Base-by-base conservation (phyloP, 1,284 basidiomycete genomes). In the Tetrapyrgos nigripes region DNA sequence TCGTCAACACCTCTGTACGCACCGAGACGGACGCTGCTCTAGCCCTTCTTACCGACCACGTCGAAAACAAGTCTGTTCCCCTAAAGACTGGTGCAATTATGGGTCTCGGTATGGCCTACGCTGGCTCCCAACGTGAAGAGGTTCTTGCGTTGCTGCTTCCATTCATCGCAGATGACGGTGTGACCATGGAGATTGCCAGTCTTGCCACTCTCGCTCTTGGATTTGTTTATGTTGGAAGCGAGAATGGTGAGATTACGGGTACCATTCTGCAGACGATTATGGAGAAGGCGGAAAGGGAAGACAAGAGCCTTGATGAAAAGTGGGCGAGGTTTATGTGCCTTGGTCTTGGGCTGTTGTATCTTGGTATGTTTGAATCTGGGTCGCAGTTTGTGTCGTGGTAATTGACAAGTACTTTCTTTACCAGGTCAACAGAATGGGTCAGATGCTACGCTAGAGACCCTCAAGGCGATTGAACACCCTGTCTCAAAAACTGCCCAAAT, bases 191-290 rank as follows among this genome's bases (percentile, higher is more conserved):
- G 73, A 88, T 99, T 26, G 89, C 91, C 0, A 86, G 92, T 43
- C 83, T 98, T 62, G 88, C 96, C 21, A 89, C 96, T 0, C 82
- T 99, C 23, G 87, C 96, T 0, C 84, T 98, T 19, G 97, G 97
- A 2, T 97, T 98, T 74, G 90, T 98, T 59, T 98, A 95, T 71
- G 96, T 97, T 33, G 97, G 97, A 24, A 96, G 94, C 67, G 94
- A 92, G 55, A 93, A 98, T 68, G 97, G 96, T 21, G 97, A 99
- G 66, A 89, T 98, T 24, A 91, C 94, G 2, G 89, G 89, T 58
- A 89, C 91, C 0, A 96, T 99, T 57, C 76, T 98, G 69, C 96
- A 98, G 77, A 91, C 93, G 5, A 76, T 99, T 71, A 97, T 98
- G 94, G 93, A 95, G 65, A 85, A 93, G 49, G 89, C 90, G 23